These are phyloP conservation scores for Thelonectria rubi DNA, from an alignment of 2,329 filamentous ascomycete species.

Conservation along the genomic window DNA sequence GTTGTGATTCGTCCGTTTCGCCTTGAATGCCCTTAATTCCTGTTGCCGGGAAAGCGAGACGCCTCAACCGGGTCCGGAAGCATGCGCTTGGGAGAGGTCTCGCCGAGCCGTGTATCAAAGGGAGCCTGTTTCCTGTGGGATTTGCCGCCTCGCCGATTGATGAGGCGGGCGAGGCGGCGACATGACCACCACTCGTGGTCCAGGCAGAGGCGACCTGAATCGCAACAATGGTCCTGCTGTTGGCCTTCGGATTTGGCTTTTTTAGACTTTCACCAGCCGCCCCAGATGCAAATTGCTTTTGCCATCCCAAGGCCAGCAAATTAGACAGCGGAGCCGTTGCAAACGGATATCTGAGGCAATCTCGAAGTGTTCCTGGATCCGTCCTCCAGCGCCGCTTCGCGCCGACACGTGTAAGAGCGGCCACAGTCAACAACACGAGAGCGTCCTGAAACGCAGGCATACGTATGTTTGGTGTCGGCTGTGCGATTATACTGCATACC, in stretches of 20 bases:
- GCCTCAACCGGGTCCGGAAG: constrained; percentile 29
- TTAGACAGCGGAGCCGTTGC: constrained; percentile 1
- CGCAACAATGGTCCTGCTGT: constrained; percentile 7
- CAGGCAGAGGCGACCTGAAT: constrained; percentile 5
- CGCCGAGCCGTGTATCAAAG: constrained; percentile 6
- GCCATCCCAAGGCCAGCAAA: constrained; percentile 9
- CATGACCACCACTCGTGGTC: constrained; percentile 17
- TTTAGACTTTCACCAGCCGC: constrained; percentile 20
- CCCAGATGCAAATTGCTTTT: not conserved
- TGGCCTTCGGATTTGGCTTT: constrained; percentile 15
- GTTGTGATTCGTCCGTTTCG: not conserved
- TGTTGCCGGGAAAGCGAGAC: constrained; percentile 25
- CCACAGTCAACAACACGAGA: not conserved
- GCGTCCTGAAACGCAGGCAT: constrained; percentile 11
- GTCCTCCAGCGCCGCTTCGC: constrained; percentile 7
- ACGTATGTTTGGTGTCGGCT: constrained; percentile 4
- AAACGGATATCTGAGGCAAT: not conserved
- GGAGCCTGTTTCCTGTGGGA: not conserved
- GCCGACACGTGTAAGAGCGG: constrained; percentile 12
- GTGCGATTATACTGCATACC: constrained; percentile 1
- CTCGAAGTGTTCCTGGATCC: not conserved
- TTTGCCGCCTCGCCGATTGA: not conserved
- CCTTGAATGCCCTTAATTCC: constrained; percentile 16
- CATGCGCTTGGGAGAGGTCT: constrained; percentile 3
- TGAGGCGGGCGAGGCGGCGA: not conserved